Conservation (phyloP, 2,329 filamentous ascomycete species). For the Mollisiaceae sp. region DNA sequence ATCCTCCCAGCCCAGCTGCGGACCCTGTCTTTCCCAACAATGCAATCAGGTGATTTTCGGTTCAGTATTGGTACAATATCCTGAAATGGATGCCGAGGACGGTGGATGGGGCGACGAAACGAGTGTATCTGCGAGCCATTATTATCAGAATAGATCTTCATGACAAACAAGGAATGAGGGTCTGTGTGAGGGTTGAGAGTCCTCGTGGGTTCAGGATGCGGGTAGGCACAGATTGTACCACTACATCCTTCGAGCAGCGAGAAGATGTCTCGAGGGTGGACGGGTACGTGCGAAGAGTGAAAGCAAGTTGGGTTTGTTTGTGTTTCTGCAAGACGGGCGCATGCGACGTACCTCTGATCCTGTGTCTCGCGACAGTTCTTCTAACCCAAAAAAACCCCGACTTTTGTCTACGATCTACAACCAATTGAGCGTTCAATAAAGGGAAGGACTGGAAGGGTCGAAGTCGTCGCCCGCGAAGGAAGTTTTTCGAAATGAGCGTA, state of each 20-base stretch:
- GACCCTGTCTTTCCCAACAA: slow-evolving; percentile 18
- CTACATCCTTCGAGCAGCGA: slow-evolving; percentile 32
- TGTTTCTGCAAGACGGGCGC: slow-evolving; percentile 32
- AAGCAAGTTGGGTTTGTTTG: slow-evolving; percentile 31
- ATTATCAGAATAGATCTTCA: slow-evolving; percentile 30
- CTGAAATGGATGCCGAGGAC: slow-evolving; percentile 23
- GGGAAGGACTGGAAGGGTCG: slow-evolving; percentile 33
- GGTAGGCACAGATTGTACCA: slow-evolving; percentile 30
- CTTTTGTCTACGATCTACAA: slow-evolving; percentile 29
- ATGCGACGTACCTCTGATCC: slow-evolving; percentile 35
- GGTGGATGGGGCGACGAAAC: slow-evolving; percentile 15
- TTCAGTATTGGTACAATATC: slow-evolving; percentile 20
- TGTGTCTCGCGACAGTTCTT: slow-evolving; percentile 29
- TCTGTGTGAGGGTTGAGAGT: slow-evolving; percentile 28
- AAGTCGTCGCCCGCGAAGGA: slow-evolving; percentile 26
- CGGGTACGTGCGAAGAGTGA: slow-evolving; percentile 27
- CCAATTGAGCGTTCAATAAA: slow-evolving; percentile 32
- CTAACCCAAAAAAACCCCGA: slow-evolving; percentile 25
- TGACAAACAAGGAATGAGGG: slow-evolving; percentile 29
- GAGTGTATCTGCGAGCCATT: slow-evolving; percentile 32
- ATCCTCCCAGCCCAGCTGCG: slow-evolving; percentile 36
- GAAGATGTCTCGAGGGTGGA: slow-evolving; percentile 35
- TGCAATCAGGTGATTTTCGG: slow-evolving; percentile 20
- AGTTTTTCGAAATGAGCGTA: slow-evolving; percentile 10
- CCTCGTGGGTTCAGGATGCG: slow-evolving; percentile 35